Conservation (phyloP, 2,329 filamentous ascomycete species). For the Lasiodiplodia hormozganensis region DNA sequence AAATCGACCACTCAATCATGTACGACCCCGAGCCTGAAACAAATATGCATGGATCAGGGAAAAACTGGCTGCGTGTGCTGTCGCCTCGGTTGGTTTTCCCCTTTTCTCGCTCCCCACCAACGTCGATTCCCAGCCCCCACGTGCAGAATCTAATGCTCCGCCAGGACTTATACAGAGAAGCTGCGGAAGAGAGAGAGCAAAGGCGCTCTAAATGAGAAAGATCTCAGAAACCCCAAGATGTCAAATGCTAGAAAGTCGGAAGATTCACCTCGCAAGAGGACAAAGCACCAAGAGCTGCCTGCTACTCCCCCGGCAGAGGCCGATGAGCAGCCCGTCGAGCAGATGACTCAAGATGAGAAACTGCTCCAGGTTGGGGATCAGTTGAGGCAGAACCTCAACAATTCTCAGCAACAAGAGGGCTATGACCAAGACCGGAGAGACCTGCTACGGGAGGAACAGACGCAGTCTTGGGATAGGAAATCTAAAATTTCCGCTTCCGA, state of each 20-base stretch:
- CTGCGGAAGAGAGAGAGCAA: slow-evolving; percentile 22
- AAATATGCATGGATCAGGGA: slow-evolving; percentile 18
- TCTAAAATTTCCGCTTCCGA: slow-evolving; percentile 38
- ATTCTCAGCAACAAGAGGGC: background rate
- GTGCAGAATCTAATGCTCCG: background rate
- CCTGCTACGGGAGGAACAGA: slow-evolving; percentile 42
- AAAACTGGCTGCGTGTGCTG: slow-evolving; percentile 9
- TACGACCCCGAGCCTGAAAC: slow-evolving; percentile 17
- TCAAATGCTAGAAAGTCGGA: slow-evolving; percentile 6
- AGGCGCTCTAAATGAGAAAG: slow-evolving; percentile 6
- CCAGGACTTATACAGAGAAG: slow-evolving; percentile 9
- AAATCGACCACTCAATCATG: slow-evolving; percentile 5
- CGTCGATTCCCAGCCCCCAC: background rate
- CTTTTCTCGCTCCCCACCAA: background rate
- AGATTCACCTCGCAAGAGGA: slow-evolving; percentile 17
- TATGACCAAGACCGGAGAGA: slow-evolving; percentile 38
- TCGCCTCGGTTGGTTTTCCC: slow-evolving; percentile 11
- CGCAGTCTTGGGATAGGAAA: slow-evolving; percentile 45
- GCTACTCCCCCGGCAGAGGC: slow-evolving; percentile 15
- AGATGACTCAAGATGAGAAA: background rate
- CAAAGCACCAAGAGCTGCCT: background rate
- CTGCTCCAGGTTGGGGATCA: background rate
- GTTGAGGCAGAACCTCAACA: slow-evolving; percentile 13
- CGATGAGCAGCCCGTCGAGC: background rate
- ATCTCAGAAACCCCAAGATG: slow-evolving; percentile 8